phyloP scores from a whole-genome alignment of 164 flowering plant genomes.

The Akebia trifoliata region DNA sequence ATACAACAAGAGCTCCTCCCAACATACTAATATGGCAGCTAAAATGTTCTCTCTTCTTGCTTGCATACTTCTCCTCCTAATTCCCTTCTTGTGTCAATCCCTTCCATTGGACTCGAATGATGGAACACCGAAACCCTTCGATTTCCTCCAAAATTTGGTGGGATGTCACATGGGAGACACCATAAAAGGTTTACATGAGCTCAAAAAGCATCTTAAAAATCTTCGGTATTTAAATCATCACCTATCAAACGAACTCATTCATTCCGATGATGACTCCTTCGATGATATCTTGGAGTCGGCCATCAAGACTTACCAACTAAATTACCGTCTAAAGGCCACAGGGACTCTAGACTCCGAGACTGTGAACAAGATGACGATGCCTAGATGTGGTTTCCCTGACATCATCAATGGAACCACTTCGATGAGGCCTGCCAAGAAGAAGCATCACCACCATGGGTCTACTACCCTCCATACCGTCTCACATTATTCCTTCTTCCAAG shows the following conservation, averaged over 20 bases:
- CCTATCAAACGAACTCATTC: background rate
- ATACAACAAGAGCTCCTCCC: too few relatives aligned
- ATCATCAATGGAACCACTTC: conserved; percentile 14
- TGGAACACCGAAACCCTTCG: conserved; percentile 7
- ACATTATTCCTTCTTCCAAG: conserved; percentile 18
- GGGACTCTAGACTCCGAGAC: conserved; percentile 35
- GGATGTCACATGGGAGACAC: conserved; percentile 28
- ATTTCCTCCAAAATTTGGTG: conserved; percentile 16
- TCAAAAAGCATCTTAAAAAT: conserved; percentile 20
- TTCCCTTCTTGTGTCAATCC: too few relatives aligned
- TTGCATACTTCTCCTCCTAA: too few relatives aligned
- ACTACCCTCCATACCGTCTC: conserved; percentile 14
- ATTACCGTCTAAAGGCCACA: conserved; percentile 23
- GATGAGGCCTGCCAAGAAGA: conserved; percentile 10
- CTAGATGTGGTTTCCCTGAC: conserved; percentile 38
- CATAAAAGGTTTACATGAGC: conserved; percentile 20
- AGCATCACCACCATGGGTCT: too few relatives aligned
- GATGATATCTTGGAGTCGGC: conserved; percentile 32
- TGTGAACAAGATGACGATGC: conserved; percentile 12
- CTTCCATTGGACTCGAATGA: too few relatives aligned
- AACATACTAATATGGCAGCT: too few relatives aligned
- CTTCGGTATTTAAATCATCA: conserved; percentile 28
- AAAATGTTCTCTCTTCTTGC: too few relatives aligned
- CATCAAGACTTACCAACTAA: conserved; percentile 30
- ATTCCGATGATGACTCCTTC: too few relatives aligned